Percentiles rank a stretch among this genome's conserved stretches.
Evolutionary conservation across 2,329 filamentous ascomycete genomes (phyloP).

Genomic region (Colletotrichum sp.): DNA sequence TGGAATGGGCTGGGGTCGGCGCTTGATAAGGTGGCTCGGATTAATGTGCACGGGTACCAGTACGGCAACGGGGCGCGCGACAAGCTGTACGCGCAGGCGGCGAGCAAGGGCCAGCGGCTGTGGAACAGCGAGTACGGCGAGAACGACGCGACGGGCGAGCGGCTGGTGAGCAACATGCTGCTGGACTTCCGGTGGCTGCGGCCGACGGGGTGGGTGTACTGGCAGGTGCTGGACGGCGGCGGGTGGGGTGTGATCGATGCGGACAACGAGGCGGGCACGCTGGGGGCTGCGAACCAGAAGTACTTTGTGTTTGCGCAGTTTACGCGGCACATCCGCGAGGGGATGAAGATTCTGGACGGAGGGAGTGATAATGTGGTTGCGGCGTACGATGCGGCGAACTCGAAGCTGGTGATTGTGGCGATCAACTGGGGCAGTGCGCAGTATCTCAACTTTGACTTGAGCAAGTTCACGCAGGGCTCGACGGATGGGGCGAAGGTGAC

Average conservation of each 20-base stretch:
- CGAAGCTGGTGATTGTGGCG: conserved; percentile 42
- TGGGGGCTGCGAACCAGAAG: conserved; percentile 37
- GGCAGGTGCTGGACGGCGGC: conserved; percentile 44
- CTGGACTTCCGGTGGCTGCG: conserved; percentile 44
- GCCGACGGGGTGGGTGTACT: conserved; percentile 49
- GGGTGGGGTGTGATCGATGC: conserved; percentile 47
- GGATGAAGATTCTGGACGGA: conserved; percentile 42
- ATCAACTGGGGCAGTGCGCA: conserved; percentile 42
- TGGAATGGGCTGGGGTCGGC: conserved; percentile 34
- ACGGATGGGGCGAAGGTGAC: conserved; percentile 34
- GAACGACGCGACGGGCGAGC: conserved; percentile 38
- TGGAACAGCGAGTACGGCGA: conserved; percentile 52
- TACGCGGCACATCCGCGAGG: conserved; percentile 42
- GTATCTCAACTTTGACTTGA: conserved; percentile 43
- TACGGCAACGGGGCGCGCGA: conserved; percentile 35
- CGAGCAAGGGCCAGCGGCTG: conserved; percentile 31
- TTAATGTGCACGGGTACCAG: conserved; percentile 52
- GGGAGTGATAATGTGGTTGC: conserved; percentile 39
- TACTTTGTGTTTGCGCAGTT: conserved; percentile 49
- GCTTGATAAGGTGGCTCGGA: conserved; percentile 32
- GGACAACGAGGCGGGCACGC: conserved; percentile 36
- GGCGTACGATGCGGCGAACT: conserved; percentile 37
- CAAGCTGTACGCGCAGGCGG: conserved; percentile 33
- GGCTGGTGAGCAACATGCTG: conserved; percentile 39
- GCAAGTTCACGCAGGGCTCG: conserved; percentile 33